Conservation (phyloP, 2,329 filamentous ascomycete species). For the Sphaerostilbella broomeana region DNA sequence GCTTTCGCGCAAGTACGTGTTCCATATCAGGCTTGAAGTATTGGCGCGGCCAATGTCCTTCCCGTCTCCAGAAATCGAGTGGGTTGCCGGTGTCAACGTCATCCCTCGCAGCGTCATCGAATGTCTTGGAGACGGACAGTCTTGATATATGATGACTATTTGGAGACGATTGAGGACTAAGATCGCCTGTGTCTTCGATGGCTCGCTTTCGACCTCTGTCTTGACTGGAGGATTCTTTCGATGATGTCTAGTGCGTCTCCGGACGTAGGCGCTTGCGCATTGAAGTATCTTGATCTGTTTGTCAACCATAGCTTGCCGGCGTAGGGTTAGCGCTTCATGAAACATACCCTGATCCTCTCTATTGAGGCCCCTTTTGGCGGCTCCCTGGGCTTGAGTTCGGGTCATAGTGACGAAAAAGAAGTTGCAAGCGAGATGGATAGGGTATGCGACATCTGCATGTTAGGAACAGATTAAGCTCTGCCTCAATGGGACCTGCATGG, state of each 20-base stretch:
- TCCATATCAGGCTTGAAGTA: conserved; percentile 2
- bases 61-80: conserved; percentile 7
- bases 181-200: too few species aligned
- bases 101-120: too few species aligned
- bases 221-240: neutral
- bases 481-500: too few species aligned
- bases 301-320: neutral
- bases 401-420: neutral
- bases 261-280: neutral
- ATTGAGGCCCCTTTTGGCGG: neutral
- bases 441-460: too few species aligned
- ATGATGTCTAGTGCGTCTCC: neutral
- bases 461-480: too few species aligned
- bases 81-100: too few species aligned
- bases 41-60: conserved; percentile 11
- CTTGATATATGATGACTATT: neutral
- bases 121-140: neutral
- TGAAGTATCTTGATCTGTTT: neutral
- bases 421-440: neutral
- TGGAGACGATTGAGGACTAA: too few species aligned
- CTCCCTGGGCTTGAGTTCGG: neutral
- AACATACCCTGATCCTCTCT: neutral
- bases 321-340: too few species aligned
- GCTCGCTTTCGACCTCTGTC: neutral
- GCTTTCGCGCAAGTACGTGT: neutral